Evolutionary conservation across 345 rosid species (phyloP), one percentile per base, ranked within the genome.

Genomic region (Isatis tinctoria): DNA sequence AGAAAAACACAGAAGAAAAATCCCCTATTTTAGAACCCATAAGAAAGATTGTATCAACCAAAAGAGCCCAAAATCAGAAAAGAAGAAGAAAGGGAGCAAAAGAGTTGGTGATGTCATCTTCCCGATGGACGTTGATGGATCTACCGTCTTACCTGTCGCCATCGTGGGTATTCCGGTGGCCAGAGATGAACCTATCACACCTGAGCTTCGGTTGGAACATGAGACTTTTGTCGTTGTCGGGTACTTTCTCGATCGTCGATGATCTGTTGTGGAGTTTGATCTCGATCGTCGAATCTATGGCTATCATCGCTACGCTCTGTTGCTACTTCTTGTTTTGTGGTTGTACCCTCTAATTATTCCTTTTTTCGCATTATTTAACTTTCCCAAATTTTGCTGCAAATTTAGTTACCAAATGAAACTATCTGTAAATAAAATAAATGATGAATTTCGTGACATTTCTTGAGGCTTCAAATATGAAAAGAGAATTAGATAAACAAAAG

Each of bases 281-380:
- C 26, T 83, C 86, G 7, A 82, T 84, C 39, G 20, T 92, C 24
- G 98, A 92, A 72, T 87, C 98, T 8, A 69, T 92, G 18, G 91
- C 86, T 63, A 78, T 92, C 39, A 85, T 61, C 16, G 57, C 91
- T n/a, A 88, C 87, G 84, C 82, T 92, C 47, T 90, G 96, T 61
- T 92, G 75, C 82, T 92, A 84, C 89, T 86, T 88, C 68, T 36
- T 90, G 22, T 90, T 85, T 73, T 92, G 98, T 63, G 96, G 96
- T 12, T 92, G 98, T 70, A 86, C 95, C 48, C 78, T 92, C 64
- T 92, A 85, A 91, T 14, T 13, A 28, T 35, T 69, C 26, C 9
- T 27, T 68, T 68, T 30, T 39, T 24, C 0, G 10, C 16, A 11
- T 62, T 37, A n/a, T 27, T 18, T 20, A 2, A 10, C 27, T 37